Evolutionary conservation across 192 early-diverging fungal species (phyloP).

Genomic region (Spizellomyces punctatus): DNA sequence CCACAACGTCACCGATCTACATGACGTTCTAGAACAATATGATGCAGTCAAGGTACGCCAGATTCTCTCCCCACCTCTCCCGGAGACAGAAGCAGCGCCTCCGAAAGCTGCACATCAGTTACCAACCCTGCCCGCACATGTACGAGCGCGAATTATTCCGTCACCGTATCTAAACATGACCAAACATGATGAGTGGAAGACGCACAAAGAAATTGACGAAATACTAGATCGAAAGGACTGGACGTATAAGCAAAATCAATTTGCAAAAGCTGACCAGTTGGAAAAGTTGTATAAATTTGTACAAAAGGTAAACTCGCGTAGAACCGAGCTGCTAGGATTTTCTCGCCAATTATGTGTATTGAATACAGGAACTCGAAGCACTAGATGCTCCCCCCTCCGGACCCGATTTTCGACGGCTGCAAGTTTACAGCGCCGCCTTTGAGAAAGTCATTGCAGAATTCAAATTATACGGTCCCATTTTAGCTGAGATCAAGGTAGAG

Average conservation of each 20-base stretch:
- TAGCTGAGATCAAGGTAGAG: slow-evolving; percentile 54
- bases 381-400: slow-evolving; percentile 29
- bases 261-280: slow-evolving; percentile 35
- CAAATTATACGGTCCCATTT: slow-evolving; percentile 46
- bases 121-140: neutral
- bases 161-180: slow-evolving; percentile 33
- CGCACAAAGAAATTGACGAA: slow-evolving; percentile 32
- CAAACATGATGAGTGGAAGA: slow-evolving; percentile 34
- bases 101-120: neutral
- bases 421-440: slow-evolving; percentile 46
- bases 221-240: slow-evolving; percentile 32
- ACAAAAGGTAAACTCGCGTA: slow-evolving; percentile 17
- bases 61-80: neutral
- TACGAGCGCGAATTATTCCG: slow-evolving; percentile 25
- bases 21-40: slow-evolving; percentile 36
- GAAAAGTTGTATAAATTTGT: slow-evolving; percentile 36
- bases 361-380: slow-evolving; percentile 40
- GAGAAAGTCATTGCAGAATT: slow-evolving; percentile 50
- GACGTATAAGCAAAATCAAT: slow-evolving; percentile 19
- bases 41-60: slow-evolving; percentile 39
- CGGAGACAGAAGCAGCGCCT: neutral
- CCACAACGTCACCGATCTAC: slow-evolving; percentile 18
- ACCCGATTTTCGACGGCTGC: slow-evolving; percentile 43
- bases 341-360: too few species aligned
- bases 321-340: neutral